Evolutionary conservation across 225 moss, liverwort and hornwort genomes (phyloP).

Genomic region (Physcomitrellopsis africana): DNA sequence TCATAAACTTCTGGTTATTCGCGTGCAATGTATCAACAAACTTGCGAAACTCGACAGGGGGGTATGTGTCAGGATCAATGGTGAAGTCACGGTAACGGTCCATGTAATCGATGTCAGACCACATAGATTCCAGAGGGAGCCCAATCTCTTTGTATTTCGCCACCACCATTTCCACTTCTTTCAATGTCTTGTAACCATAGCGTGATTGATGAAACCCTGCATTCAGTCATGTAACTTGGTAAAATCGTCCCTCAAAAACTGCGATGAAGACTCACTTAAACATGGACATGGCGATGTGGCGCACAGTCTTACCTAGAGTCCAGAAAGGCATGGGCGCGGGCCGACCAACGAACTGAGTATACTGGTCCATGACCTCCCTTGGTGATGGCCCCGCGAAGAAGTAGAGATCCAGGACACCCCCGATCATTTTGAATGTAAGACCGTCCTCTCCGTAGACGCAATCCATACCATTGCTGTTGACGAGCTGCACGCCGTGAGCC

Average conservation of each 20-base stretch:
- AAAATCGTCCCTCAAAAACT: background rate
- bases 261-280: too few relatives aligned
- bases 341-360: conserved; percentile 80
- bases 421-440: conserved; percentile 69
- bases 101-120: conserved; percentile 77
- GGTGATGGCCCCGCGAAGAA: conserved; percentile 84
- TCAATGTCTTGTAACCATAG: conserved; percentile 58
- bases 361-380: conserved; percentile 71
- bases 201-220: conserved; percentile 72
- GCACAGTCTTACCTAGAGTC: conserved; percentile 65
- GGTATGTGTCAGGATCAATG: conserved; percentile 51
- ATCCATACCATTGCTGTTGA: conserved; percentile 99
- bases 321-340: conserved; percentile 94
- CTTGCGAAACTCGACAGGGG: conserved; percentile 34
- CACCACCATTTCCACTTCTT: conserved; percentile 52
- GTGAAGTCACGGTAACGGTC: conserved; percentile 61
- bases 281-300: too few relatives aligned
- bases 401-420: conserved; percentile 84
- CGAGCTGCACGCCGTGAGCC: conserved; percentile 77
- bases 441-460: conserved; percentile 47
- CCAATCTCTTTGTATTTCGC: conserved; percentile 49
- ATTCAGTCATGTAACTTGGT: background rate
- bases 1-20: conserved; percentile 67
- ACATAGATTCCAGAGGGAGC: conserved; percentile 58
- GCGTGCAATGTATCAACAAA: conserved; percentile 73